phyloP scores from a whole-genome alignment of 768 basidiomycete species.

The Suillus cothurnatus region DNA sequence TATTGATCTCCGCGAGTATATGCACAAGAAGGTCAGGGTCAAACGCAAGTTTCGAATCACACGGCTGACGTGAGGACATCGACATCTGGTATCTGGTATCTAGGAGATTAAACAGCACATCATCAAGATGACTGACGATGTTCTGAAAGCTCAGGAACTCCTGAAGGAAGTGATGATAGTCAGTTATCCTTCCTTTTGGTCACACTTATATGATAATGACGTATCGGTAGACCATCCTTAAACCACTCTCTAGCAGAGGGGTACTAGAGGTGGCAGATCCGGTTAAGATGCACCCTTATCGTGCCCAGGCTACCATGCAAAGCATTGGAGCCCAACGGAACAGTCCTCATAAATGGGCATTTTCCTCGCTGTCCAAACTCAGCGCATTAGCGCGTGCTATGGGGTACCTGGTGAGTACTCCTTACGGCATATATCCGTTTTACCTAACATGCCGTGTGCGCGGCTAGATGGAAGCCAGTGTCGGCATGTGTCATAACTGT shows the following conservation, averaged over 20 bases:
- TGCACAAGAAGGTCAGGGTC: slow-evolving; percentile 77
- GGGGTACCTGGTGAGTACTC: slow-evolving; percentile 74
- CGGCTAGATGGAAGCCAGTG: slow-evolving; percentile 77
- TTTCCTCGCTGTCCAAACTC: slow-evolving; percentile 52
- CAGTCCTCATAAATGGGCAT: slow-evolving; percentile 48
- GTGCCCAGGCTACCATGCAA: slow-evolving; percentile 47
- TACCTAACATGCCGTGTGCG: neutral
- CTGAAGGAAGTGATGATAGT: slow-evolving; percentile 79
- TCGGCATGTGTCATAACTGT: slow-evolving; percentile 72
- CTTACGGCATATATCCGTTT: slow-evolving; percentile 5
- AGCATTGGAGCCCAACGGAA: slow-evolving; percentile 40
- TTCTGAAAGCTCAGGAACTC: slow-evolving; percentile 65
- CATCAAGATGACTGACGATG: slow-evolving; percentile 69
- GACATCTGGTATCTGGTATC: neutral
- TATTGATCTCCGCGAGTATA: slow-evolving; percentile 81
- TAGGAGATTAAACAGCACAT: slow-evolving; percentile 80
- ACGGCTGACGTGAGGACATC: neutral
- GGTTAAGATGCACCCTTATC: slow-evolving; percentile 67
- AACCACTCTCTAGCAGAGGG: slow-evolving; percentile 36
- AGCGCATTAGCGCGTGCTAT: slow-evolving; percentile 74
- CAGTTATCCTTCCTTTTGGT: slow-evolving; percentile 22
- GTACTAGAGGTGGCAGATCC: slow-evolving; percentile 58
- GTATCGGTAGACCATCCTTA: slow-evolving; percentile 33
- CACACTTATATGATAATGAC: slow-evolving; percentile 8
- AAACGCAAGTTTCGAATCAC: slow-evolving; percentile 1